Base-by-base conservation (phyloP, 2,329 filamentous ascomycete species). In the Zasmidium angulare region DNA sequence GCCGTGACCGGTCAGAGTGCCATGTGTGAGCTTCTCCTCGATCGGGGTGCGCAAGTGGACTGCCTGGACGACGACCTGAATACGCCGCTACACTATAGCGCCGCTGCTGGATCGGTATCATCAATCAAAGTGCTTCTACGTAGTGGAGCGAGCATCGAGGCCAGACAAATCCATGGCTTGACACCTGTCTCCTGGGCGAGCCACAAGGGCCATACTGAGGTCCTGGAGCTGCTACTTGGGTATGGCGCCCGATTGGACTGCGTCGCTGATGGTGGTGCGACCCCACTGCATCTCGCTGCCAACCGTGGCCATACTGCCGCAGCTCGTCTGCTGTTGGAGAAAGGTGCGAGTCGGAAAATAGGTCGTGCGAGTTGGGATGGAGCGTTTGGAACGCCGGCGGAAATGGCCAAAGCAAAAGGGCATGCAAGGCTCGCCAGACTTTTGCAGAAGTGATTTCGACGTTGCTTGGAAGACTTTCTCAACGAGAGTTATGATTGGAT, bases 41-140 rank as follows among this genome's bases (percentile, higher is more conserved):
- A 69, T 17, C 63, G 64, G 20, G 69, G 69, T 14, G 69, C 70
- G 10, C 63, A 66, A 20, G 63, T 68, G 2, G 68, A 71, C 40
- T 57, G 60, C n/a, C 20, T 60, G 17, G 70, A 71, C 46, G 65
- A 68, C 21, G 64, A 68, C 3, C 19, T 53, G 19, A 69, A 69
- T 19, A 70, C 69, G 10, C 56, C 70, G 3, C 49, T 72, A 23
- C 69, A 71, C 50, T 70, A 70, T 51, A 68, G 69, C n/a, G 61
- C 67, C 14, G 66, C 64, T 24, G 64, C 56, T 6, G 68, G 67
- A 10, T 67, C 61, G 1, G 53, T 57, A 2, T 23, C 63, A 10
- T 64, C 64, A 1, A 67, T 68, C 11, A 58, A 61, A 20, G 57
- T 67, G 4, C 54, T 71, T 2, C 56, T 71, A 6, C 55, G 59